Conservation (phyloP, 306 rosid species). For the Pterocarpus macrocarpus region DNA sequence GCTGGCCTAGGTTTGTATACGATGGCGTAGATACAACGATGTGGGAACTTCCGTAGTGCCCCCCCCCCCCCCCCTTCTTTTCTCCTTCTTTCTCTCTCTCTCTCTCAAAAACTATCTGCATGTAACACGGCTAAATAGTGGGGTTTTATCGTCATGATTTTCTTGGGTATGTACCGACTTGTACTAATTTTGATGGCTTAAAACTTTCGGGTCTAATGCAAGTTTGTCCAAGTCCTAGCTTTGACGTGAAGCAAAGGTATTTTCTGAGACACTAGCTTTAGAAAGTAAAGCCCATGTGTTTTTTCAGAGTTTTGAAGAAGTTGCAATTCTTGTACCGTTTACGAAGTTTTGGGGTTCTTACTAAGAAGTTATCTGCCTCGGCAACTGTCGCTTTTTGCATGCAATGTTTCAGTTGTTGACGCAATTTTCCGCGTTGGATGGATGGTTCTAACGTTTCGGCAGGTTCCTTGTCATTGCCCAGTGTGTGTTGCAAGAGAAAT, state of each 20-base stretch:
- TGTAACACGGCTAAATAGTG: too few species aligned
- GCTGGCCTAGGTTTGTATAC: constrained; percentile 13
- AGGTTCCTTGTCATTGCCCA: constrained; percentile 5
- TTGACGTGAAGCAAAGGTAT: constrained; percentile 23
- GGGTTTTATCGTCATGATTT: too few species aligned
- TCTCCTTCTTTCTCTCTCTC: too few species aligned
- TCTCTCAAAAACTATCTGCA: too few species aligned
- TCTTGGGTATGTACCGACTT: constrained; percentile 4
- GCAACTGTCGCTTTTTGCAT: background rate
- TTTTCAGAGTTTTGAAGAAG: background rate
- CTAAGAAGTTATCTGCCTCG: constrained; percentile 5
- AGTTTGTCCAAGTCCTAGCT: constrained; percentile 14
- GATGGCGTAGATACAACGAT: background rate
- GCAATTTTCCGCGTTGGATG: constrained; percentile 30
- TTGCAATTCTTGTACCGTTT: constrained; percentile 1
- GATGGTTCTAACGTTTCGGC: constrained; percentile 5
- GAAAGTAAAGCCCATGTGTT: background rate
- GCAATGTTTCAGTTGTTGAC: constrained; percentile 32
- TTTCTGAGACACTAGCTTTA: background rate
- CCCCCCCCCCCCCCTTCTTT: background rate
- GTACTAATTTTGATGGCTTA: constrained; percentile 1
- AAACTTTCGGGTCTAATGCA: background rate
- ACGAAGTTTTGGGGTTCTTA: background rate
- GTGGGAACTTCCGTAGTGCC: background rate
- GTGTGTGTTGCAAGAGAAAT: background rate